These are phyloP conservation scores for Talaromyces amestolkiae DNA, from an alignment of 2,329 filamentous ascomycete species.

Conservation along the genomic window DNA sequence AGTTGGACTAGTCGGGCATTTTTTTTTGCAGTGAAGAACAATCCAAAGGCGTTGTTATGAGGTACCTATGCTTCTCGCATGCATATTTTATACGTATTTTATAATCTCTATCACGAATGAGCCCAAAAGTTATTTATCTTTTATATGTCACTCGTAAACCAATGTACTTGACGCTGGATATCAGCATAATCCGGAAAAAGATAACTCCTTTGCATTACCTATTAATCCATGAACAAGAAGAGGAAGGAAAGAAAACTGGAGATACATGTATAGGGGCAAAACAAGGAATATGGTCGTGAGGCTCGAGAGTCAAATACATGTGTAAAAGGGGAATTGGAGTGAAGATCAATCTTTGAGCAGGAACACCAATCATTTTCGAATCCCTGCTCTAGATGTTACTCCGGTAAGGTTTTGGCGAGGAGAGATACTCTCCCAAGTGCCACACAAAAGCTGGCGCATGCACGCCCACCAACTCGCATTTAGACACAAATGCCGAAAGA, in stretches of 20 bases:
- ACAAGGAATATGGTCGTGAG: slow-evolving; percentile 16
- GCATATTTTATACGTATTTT: slow-evolving; percentile 10
- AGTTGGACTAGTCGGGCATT: slow-evolving; percentile 22
- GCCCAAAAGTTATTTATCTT: background rate
- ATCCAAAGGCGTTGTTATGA: background rate
- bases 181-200: slow-evolving; percentile 1
- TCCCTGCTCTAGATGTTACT: background rate
- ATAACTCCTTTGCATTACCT: slow-evolving; percentile 25
- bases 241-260: slow-evolving; percentile 16
- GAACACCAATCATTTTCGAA: background rate
- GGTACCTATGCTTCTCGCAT: background rate
- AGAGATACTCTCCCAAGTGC: background rate
- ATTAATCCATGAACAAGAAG: slow-evolving; percentile 21
- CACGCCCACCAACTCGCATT: background rate
- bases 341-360: background rate
- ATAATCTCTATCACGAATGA: background rate
- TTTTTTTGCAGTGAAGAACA: no score
- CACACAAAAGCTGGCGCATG: background rate
- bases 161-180: background rate
- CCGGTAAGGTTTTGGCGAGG: background rate
- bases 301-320: slow-evolving; percentile 20
- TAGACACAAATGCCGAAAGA: background rate
- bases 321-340: background rate
- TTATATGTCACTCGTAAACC: background rate
- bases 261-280: slow-evolving; percentile 15